Evolutionary conservation across 352 stramenopile genomes (phyloP).

Genomic region (Phytophthora fragariaefolia): DNA sequence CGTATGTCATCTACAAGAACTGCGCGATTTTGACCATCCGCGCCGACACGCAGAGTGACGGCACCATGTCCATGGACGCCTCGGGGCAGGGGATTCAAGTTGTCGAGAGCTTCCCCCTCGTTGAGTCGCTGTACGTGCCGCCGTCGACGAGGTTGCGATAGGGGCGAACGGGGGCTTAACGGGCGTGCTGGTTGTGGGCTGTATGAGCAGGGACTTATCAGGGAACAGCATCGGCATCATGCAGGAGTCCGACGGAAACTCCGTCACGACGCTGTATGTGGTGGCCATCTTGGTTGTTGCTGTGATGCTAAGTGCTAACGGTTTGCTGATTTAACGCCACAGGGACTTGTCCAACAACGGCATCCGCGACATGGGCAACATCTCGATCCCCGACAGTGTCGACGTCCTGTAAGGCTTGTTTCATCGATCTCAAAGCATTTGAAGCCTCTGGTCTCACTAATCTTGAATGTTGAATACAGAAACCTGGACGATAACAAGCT

Average conservation of each 20-base stretch:
- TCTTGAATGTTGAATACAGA: constrained; percentile 8
- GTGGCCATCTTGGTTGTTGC: background rate
- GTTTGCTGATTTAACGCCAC: constrained; percentile 6
- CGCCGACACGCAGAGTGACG: constrained; percentile 30
- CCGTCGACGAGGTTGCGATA: too few species aligned
- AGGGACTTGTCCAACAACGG: constrained; percentile 40
- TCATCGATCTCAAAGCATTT: background rate
- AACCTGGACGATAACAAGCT: constrained; percentile 36
- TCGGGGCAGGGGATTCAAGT: constrained; percentile 31
- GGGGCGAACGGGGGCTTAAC: background rate
- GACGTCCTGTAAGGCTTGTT: constrained; percentile 21
- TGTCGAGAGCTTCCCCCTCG: constrained; percentile 36
- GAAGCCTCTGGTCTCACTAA: background rate
- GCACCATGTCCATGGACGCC: constrained; percentile 38
- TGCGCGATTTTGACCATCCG: constrained; percentile 39
- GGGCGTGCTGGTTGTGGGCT: background rate
- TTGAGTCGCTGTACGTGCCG: constrained; percentile 33
- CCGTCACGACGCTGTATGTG: constrained; percentile 32
- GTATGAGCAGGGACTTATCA: constrained; percentile 30
- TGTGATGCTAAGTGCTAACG: background rate
- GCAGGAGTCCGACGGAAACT: constrained; percentile 8
- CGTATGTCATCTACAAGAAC: constrained; percentile 43
- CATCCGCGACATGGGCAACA: constrained; percentile 28
- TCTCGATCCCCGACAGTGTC: constrained; percentile 35
- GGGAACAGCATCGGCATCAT: constrained; percentile 31